Base-by-base conservation (phyloP, 768 basidiomycete species). In the Lactarius indigo region DNA sequence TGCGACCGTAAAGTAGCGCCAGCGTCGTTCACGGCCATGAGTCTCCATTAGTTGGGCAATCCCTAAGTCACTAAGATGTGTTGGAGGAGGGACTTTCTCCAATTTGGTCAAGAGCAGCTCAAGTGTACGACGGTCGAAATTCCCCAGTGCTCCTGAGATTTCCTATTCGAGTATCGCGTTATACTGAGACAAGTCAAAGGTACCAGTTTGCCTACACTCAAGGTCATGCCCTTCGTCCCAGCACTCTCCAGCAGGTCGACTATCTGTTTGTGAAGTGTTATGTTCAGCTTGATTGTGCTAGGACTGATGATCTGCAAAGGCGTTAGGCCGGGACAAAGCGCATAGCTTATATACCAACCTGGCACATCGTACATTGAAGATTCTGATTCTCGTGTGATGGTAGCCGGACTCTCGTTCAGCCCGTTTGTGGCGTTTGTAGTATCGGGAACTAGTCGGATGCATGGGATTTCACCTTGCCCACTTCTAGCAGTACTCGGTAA, bases 11-110 rank as follows among this genome's bases (percentile, higher is more conserved):
- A 86, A 95, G 73, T 93, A 93, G 68, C 93, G 84, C 74, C 93
- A 86, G 28, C 93, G 89, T 33, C 94, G 88, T 77, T 98, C 92
- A 41, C 94, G 86, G 5, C 92, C 92, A 68, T 83, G 81, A 1
- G 86, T 92, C 77, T 97, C 96, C 83, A 89, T 88, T 33, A 92
- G 75, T 42, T 87, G 84, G 26, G 84, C 83, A 59, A 92, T 84
- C 31, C 86, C 83, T 47, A 91, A 79, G 74, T 94, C 90, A 60
- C 80, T 79, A 17, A 95, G 83, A 75, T 94, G 92, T 6, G 83
- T 66, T 5, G 93, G 93, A 17, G 87, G 86, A 12, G 79, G 80
- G 65, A 74, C 80, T 72, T 82, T 87, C 69, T 87, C 87, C 26
- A 90, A 85, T 54, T 90, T 85, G 18, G 83, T 81, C 37, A 95